Percentiles rank a stretch among this genome's conserved stretches.
These are phyloP conservation scores for Suhomyces wounanorum DNA, from an alignment of 1,139 yeast genomes.

Conservation along the genomic window DNA sequence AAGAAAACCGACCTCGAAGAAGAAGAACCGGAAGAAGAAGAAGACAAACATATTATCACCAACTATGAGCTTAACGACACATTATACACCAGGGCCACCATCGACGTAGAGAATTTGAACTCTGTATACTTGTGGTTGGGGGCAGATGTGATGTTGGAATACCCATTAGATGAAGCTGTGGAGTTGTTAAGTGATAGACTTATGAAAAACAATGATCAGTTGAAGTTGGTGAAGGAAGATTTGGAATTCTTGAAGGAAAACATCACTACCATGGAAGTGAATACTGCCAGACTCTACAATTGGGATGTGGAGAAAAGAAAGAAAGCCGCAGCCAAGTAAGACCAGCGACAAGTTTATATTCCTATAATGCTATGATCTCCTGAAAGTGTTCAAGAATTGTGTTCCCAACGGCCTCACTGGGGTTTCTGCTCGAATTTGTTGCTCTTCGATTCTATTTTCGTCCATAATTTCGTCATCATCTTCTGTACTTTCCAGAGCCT, in stretches of 20 bases:
- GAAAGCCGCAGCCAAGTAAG: conserved; percentile 16
- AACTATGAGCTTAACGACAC: conserved; percentile 94
- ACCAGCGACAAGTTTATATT: not conserved
- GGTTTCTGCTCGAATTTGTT: conserved; percentile 47
- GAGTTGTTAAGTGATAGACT: conserved; percentile 66
- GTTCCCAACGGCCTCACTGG: conserved; percentile 62
- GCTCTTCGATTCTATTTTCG: conserved; percentile 8
- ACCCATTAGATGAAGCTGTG: conserved; percentile 85
- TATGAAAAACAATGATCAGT: conserved; percentile 59
- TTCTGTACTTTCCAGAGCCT: conserved; percentile 17
- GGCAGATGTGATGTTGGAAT: conserved; percentile 96
- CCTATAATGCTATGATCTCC: conserved; percentile 21
- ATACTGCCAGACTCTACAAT: conserved; percentile 91
- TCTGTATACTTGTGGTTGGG: conserved; percentile 91
- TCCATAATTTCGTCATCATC: conserved; percentile 13
- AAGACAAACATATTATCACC: conserved; percentile 53
- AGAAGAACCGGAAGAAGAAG: conserved; percentile 23
- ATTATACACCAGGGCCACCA: conserved; percentile 76
- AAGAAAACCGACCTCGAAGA: conserved; percentile 37
- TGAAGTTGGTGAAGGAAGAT: conserved; percentile 72
- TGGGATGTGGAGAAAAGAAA: conserved; percentile 93
- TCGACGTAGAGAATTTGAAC: conserved; percentile 49
- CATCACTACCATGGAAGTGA: conserved; percentile 97
- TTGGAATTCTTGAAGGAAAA: conserved; percentile 86
- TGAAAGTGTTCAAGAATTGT: conserved; percentile 59